Base-by-base conservation (phyloP, 2,329 filamentous ascomycete genomes). In the Alternaria rosae region DNA sequence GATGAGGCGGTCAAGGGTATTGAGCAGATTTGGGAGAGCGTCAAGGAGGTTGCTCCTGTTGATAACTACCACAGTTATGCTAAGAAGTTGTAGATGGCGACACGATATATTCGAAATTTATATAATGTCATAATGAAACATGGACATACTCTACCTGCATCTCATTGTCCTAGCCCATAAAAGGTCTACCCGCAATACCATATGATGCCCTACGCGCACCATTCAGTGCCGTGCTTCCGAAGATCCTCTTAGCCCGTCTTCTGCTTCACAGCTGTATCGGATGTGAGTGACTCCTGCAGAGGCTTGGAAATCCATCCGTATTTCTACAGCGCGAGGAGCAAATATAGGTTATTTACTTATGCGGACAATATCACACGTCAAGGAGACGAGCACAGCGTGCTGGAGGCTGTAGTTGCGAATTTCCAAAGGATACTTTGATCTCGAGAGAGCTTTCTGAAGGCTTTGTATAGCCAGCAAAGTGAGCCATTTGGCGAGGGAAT, bases 31-130 rank as follows among this genome's bases (percentile, higher is more conserved):
- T 76, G 74, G 74, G 45, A 67, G 47, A 68, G 45, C 7, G 69
- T 77, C 10, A 68, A 76, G 66, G 50, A 45, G 3, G 73, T 70
- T 35, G 73, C 73, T 50, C 71, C 72, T 12, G 20, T 76, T 8
- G 72, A 76, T 35, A 76, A 76, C 45, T 73, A 47, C n/a, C 59
- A 61, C n/a, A 28, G 45, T n/a, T 20, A 15, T 5, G 20, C 10
- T 23, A 35, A 15, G 47, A 51, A 51, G 28, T 10, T 35, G 30
- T 51, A 38, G 20, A 23, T 51, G 20, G 6, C 13, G 28, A 6
- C 5, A 7, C 12, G 20, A 25, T 38, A 38, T 38, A 17, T 38
- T 38, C 5, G 35, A 38, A 38, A n/a, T 38, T 38, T 8, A 10
- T n/a, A 15, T 17, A 17, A 17, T 38, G 0, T 6, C 4, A 38